Conservation (phyloP, 768 basidiomycete species). For the Mycena leptocephala region DNA sequence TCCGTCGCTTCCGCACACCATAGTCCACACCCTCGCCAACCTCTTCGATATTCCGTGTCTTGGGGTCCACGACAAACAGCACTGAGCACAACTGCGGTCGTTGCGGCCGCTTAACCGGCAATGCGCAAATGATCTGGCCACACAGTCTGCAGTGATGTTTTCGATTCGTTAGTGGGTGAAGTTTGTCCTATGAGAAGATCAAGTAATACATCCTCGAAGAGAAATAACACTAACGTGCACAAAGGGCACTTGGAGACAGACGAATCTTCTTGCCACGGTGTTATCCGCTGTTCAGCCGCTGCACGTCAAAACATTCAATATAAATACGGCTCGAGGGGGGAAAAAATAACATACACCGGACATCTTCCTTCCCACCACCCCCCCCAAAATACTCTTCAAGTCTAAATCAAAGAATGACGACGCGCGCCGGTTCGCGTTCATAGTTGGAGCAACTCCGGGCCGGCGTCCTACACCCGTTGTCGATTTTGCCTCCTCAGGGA, state of each 20-base stretch:
- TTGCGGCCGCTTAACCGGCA: constrained; percentile 83
- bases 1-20: constrained; percentile 74
- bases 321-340: background rate
- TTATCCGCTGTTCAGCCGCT: constrained; percentile 93
- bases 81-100: constrained; percentile 82
- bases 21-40: constrained; percentile 89
- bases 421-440: constrained; percentile 58
- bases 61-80: constrained; percentile 89
- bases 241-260: constrained; percentile 86
- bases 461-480: constrained; percentile 28
- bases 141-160: constrained; percentile 98
- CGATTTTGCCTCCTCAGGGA: constrained; percentile 54
- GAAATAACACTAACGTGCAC: constrained; percentile 73
- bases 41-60: constrained; percentile 85
- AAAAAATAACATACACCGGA: constrained; percentile 69
- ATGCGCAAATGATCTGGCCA: constrained; percentile 91
- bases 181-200: constrained; percentile 60
- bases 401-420: constrained; percentile 87
- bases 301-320: background rate
- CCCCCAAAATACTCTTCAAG: constrained; percentile 70
- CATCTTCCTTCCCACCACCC: constrained; percentile 70
- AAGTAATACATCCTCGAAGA: background rate
- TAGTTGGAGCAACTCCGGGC: constrained; percentile 32
- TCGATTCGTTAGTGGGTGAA: constrained; percentile 94
- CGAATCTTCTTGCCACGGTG: constrained; percentile 94